Base-by-base conservation (phyloP, 768 basidiomycete species). In the Pleurotus tuoliensis region DNA sequence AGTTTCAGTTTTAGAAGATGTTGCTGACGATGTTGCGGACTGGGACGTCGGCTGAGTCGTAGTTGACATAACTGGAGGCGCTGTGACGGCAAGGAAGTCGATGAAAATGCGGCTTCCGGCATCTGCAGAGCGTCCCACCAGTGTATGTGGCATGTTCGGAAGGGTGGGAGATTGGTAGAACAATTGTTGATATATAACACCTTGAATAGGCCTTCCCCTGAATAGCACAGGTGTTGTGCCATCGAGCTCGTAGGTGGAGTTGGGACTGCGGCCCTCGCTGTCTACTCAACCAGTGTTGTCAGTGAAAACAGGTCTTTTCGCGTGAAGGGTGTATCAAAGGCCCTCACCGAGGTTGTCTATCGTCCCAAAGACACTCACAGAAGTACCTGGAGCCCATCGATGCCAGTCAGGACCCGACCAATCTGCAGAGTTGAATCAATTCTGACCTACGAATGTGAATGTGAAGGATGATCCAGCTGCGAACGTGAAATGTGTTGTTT, bases 141-240 rank as follows among this genome's bases (percentile, higher is more conserved):
- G 20, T 3, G 34, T 38, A 50, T 50, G 49, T 34, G 22, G 5
- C 12, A 22, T 15, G 22, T 50, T 50, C 5, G 25, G 27, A 34
- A 50, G 49, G 16, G 20, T 38, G 34, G 49, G 49, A 5, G 49
- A 50, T 15, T 50, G 27, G 27, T 50, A 50, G 34, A 50, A 50
- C 3, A 50, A 11, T 34, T 50, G 49, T 30, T 50, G 49, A 18
- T 50, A 50, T n/a, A 15, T 25, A 9, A 50, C 30, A 34, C 30
- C n/a, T 11, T 16, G 15, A 12, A 11, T 18, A 34, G 12, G 25
- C 20, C 15, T 11, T n/a, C 27, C 49, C 15, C 27, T 15, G 30
- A 15, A 50, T 8, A n/a, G 11, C 7, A 50, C n/a, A 34, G 49
- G 49, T 15, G 13, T n/a, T 0, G 49, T 34, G 34, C 34, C 30